Percentiles rank a stretch among this genome's conserved stretches.
Conservation (phyloP, 345 rosid species). For the Euphorbia tirucalli region DNA sequence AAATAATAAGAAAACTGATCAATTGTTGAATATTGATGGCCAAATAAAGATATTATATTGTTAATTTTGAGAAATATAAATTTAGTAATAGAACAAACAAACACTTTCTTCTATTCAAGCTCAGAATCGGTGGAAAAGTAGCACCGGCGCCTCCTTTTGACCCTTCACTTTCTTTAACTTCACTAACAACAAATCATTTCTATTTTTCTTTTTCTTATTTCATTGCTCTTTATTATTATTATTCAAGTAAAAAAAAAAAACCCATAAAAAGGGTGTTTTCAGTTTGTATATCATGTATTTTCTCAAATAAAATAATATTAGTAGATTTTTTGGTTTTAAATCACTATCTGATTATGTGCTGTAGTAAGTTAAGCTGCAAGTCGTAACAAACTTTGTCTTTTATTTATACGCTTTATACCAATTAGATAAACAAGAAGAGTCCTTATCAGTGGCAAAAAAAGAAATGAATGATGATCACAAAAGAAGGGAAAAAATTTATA, state of each 20-base stretch:
- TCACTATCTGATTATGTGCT: neutral
- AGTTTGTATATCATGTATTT: neutral
- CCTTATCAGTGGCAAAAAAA: neutral
- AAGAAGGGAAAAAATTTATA: neutral
- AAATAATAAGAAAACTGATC: neutral
- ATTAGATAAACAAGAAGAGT: neutral
- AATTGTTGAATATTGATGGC: neutral
- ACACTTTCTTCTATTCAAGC: neutral
- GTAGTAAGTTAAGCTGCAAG: neutral
- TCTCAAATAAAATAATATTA: neutral
- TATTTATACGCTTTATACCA: neutral
- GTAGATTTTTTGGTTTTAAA: neutral
- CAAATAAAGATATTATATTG: neutral
- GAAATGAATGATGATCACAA: constrained; percentile 9
- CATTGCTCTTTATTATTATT: neutral
- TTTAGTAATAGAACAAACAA: neutral
- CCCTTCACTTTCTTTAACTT: constrained; percentile 11
- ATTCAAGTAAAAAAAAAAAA: neutral
- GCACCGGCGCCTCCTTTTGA: constrained; percentile 24
- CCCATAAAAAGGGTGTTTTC: neutral
- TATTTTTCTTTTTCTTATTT: neutral
- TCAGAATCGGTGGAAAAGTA: constrained; percentile 29
- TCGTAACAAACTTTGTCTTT: neutral
- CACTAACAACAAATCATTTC: neutral
- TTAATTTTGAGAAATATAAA: neutral